Percentiles rank a stretch among this genome's conserved stretches.
Conservation (phyloP, 352 stramenopile genomes). For the Phytophthora tubulina region DNA sequence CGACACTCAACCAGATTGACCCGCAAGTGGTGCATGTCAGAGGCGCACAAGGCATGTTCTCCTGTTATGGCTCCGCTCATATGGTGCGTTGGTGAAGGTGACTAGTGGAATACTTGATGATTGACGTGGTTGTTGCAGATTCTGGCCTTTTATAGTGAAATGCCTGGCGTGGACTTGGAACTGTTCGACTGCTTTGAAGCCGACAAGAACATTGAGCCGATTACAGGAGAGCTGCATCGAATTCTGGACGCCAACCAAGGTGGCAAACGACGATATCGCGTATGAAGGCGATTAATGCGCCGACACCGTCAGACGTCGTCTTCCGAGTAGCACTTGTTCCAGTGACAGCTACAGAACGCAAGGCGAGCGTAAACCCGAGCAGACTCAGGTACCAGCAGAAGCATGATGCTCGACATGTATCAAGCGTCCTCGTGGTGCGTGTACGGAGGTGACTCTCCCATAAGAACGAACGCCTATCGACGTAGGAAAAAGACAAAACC, state of each 20-base stretch:
- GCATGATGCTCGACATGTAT: slow-evolving; percentile 1
- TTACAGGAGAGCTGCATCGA: slow-evolving; percentile 79
- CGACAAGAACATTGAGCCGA: slow-evolving; percentile 78
- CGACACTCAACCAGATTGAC: slow-evolving; percentile 85
- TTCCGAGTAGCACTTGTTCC: neutral
- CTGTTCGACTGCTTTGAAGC: slow-evolving; percentile 84
- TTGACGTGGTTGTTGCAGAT: slow-evolving; percentile 52
- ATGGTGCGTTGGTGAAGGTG: slow-evolving; percentile 53
- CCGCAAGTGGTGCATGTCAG: slow-evolving; percentile 87
- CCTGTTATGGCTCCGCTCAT: slow-evolving; percentile 78
- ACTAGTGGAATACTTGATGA: neutral
- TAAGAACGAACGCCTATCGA: slow-evolving; percentile 4
- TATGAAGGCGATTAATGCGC: neutral
- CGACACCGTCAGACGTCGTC: too few relatives aligned
- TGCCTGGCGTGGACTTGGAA: slow-evolving; percentile 78
- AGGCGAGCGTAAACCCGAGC: slow-evolving; percentile 9
- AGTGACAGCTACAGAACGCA: slow-evolving; percentile 10
- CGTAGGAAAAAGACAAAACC: slow-evolving; percentile 31
- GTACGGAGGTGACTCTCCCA: slow-evolving; percentile 3
- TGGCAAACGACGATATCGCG: slow-evolving; percentile 39
- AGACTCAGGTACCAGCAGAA: slow-evolving; percentile 2
- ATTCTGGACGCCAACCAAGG: slow-evolving; percentile 65
- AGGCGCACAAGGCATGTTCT: slow-evolving; percentile 87
- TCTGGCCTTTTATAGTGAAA: slow-evolving; percentile 89
- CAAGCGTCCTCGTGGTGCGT: slow-evolving; percentile 5